Percentiles rank a stretch among this genome's conserved stretches.
Conservation (phyloP, 495 filamentous ascomycete genomes). For the Penicillium egyptiacum region DNA sequence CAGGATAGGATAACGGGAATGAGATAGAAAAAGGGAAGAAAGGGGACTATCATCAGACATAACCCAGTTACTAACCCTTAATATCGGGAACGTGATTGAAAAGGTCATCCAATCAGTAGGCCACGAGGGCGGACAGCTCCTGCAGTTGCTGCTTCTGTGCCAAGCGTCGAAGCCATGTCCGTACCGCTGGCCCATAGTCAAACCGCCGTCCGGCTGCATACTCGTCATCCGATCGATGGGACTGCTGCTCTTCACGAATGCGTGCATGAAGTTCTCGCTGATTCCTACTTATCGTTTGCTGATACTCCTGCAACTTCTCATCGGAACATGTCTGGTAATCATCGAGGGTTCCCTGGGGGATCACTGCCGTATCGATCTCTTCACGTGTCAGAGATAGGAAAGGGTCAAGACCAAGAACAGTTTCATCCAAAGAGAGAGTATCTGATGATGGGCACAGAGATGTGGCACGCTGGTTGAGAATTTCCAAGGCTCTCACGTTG, state of each 20-base stretch:
- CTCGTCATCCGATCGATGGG: slow-evolving; percentile 43
- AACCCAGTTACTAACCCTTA: no score
- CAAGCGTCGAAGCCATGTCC: slow-evolving; percentile 46
- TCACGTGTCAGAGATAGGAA: slow-evolving; percentile 36
- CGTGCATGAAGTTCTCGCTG: slow-evolving; percentile 41
- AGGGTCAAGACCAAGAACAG: slow-evolving; percentile 35
- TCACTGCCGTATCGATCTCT: slow-evolving; percentile 32
- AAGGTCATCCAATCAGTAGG: slow-evolving; percentile 13
- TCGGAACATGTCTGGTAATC: slow-evolving; percentile 23
- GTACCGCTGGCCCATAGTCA: slow-evolving; percentile 50
- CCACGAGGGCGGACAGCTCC: slow-evolving; percentile 21
- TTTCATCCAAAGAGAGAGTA: slow-evolving; percentile 14
- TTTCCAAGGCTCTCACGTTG: slow-evolving; percentile 46
- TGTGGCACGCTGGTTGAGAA: slow-evolving; percentile 36
- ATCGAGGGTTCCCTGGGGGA: slow-evolving; percentile 18
- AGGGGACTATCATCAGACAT: slow-evolving; percentile 3
- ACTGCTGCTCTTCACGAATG: slow-evolving; percentile 46
- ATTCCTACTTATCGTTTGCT: slow-evolving; percentile 28
- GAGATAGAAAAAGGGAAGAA: neutral
- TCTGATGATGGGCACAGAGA: slow-evolving; percentile 2
- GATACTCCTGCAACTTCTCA: slow-evolving; percentile 29
- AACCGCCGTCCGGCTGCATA: slow-evolving; percentile 46
- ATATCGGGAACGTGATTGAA: no score
- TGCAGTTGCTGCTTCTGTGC: slow-evolving; percentile 42
- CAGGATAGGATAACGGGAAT: neutral